A percentile compares a stretch with the other conserved stretches of the same genome.
phyloP scores from a whole-genome alignment of 352 stramenopile species.

The Pythium phragmiticola region DNA sequence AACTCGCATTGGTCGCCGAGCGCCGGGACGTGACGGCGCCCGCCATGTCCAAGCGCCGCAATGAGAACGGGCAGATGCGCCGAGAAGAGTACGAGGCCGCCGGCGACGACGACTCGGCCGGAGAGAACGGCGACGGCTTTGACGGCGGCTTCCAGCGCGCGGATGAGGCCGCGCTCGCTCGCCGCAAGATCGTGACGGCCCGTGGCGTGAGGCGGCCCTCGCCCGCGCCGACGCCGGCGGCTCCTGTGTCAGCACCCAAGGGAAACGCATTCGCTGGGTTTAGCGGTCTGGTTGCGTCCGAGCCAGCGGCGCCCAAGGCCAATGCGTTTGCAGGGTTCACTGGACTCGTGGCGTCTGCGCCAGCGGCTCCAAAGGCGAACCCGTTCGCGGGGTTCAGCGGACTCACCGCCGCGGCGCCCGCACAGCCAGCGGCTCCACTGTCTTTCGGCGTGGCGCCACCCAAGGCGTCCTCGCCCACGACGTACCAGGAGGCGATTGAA shows the following conservation, averaged over 20 bases:
- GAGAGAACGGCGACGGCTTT: constrained; percentile 21
- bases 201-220: constrained; percentile 30
- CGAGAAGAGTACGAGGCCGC: constrained; percentile 81
- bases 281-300: constrained; percentile 38
- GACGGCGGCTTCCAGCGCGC: constrained; percentile 71
- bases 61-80: constrained; percentile 83
- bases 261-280: constrained; percentile 78
- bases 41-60: constrained; percentile 80
- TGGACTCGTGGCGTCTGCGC: constrained; percentile 36
- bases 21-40: not conserved
- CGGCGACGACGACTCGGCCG: constrained; percentile 28
- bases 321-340: constrained; percentile 73
- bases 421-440: constrained; percentile 3
- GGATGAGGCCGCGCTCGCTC: constrained; percentile 60
- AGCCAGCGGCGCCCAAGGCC: constrained; percentile 22
- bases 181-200: constrained; percentile 81
- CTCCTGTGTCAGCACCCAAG: constrained; percentile 15
- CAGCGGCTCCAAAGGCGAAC: constrained; percentile 20
- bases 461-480: constrained; percentile 16
- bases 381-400: constrained; percentile 36
- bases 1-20: constrained; percentile 7
- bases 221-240: constrained; percentile 13
- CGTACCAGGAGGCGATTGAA: constrained; percentile 79
- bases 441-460: constrained; percentile 6
- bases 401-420: constrained; percentile 16